Evolutionary conservation across 2,329 filamentous ascomycete species (phyloP).

Genomic region (Aspergillus intermedius): DNA sequence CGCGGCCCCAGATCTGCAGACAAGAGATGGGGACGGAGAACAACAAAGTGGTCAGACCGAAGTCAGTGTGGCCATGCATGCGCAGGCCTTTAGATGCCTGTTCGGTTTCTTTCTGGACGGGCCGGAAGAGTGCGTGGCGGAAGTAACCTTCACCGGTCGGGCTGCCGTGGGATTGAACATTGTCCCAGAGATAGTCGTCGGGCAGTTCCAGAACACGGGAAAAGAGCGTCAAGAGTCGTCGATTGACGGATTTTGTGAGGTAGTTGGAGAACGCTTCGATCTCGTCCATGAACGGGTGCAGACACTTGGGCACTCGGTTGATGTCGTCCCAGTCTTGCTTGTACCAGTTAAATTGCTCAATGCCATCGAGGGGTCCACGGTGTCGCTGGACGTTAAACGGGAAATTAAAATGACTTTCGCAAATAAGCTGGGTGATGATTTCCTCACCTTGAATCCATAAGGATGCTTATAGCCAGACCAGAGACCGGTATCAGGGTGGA

Average conservation of each 20-base stretch:
- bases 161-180: constrained; percentile 39
- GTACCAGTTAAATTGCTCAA: constrained; percentile 53
- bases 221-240: constrained; percentile 36
- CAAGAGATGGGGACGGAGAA: constrained; percentile 45
- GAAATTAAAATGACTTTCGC: not conserved
- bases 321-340: constrained; percentile 40
- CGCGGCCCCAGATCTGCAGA: constrained; percentile 41
- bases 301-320: constrained; percentile 38
- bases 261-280: constrained; percentile 44
- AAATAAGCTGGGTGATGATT: not conserved
- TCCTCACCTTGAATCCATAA: constrained; percentile 39
- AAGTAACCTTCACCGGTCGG: constrained; percentile 43
- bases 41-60: constrained; percentile 41
- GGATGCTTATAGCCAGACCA: constrained; percentile 49
- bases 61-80: constrained; percentile 41
- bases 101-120: constrained; percentile 26
- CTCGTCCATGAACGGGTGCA: constrained; percentile 47
- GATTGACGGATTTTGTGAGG: constrained; percentile 44
- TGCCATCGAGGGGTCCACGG: constrained; percentile 41
- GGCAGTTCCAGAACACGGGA: constrained; percentile 42
- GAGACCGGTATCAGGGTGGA: constrained; percentile 42
- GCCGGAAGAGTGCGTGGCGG: constrained; percentile 41
- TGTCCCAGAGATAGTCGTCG: constrained; percentile 41
- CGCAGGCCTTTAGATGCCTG: constrained; percentile 32
- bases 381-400: constrained; percentile 28